Evolutionary conservation across 2,329 filamentous ascomycete species (phyloP).

Genomic region (Scedosporium minutisporum): DNA sequence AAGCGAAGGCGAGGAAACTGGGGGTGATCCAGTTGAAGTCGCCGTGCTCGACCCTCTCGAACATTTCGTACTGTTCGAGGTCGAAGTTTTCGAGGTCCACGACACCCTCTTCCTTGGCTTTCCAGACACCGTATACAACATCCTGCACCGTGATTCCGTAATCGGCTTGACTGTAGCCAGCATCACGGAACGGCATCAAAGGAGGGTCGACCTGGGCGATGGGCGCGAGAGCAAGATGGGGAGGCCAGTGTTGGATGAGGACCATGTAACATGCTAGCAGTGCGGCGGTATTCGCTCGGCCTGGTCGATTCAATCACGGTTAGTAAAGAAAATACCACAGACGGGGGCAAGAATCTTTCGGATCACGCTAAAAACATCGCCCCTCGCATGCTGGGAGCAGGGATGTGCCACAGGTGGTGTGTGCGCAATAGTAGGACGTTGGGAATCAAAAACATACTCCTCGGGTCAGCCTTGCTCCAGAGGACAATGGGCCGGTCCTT

Average conservation of each 20-base stretch:
- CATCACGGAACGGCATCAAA: slow-evolving; percentile 97
- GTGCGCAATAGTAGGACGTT: background rate
- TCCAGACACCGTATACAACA: slow-evolving; percentile 97
- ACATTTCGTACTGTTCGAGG: slow-evolving; percentile 93
- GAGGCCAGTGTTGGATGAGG: slow-evolving; percentile 93
- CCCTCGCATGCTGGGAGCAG: too few species aligned
- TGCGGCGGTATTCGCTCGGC: slow-evolving; percentile 86
- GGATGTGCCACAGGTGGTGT: too few species aligned
- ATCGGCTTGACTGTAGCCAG: slow-evolving; percentile 96
- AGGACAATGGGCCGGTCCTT: slow-evolving; percentile 87
- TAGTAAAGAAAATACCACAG: background rate
- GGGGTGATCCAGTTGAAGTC: slow-evolving; percentile 99
- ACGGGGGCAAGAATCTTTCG: background rate
- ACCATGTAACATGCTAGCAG: slow-evolving; percentile 98
- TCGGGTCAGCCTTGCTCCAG: slow-evolving; percentile 85
- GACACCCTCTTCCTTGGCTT: slow-evolving; percentile 90
- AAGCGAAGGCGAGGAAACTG: slow-evolving; percentile 91
- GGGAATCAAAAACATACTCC: slow-evolving; percentile 51
- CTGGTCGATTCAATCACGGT: slow-evolving; percentile 29
- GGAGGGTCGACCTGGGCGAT: slow-evolving; percentile 96
- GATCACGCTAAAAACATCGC: background rate
- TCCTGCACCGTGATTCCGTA: slow-evolving; percentile 94
- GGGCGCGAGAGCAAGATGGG: slow-evolving; percentile 86
- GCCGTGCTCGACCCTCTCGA: slow-evolving; percentile 90
- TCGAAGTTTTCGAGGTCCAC: slow-evolving; percentile 91